A percentile compares a stretch with the other conserved stretches of the same genome.
Conservation (phyloP, 2,329 filamentous ascomycete species). For the Blastomyces emzantsi region DNA sequence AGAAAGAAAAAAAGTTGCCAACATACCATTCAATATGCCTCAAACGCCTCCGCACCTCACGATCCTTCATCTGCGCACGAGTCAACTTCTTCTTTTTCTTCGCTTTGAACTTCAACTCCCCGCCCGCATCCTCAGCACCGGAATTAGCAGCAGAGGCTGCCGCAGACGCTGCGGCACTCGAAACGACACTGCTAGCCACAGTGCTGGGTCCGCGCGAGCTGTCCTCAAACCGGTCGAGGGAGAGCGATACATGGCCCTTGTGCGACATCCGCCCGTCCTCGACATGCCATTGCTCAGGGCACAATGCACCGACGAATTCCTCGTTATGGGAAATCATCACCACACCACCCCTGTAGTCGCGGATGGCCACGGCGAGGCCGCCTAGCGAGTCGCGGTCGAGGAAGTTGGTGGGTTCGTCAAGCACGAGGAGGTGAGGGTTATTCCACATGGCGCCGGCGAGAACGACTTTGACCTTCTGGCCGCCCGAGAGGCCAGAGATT, state of each 20-base stretch:
- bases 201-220: constrained; percentile 49
- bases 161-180: constrained; percentile 50
- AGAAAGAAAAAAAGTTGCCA: constrained; percentile 33
- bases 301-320: constrained; percentile 92
- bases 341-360: constrained; percentile 95
- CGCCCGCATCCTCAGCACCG: constrained; percentile 67
- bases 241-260: constrained; percentile 66
- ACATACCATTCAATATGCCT: constrained; percentile 61
- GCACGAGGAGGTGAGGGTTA: constrained; percentile 92
- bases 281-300: constrained; percentile 94
- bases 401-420: constrained; percentile 99
- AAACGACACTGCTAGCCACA: constrained; percentile 50
- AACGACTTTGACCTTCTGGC: constrained; percentile 98
- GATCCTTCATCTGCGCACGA: constrained; percentile 89
- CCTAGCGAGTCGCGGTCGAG: constrained; percentile 96
- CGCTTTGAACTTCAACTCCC: constrained; percentile 70
- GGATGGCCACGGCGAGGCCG: constrained; percentile 92
- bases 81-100: constrained; percentile 99
- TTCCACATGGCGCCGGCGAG: constrained; percentile 97
- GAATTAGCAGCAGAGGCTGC: constrained; percentile 61
- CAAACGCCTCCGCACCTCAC: constrained; percentile 74
- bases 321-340: constrained; percentile 99
- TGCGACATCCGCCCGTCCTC: constrained; percentile 77
- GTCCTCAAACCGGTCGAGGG: constrained; percentile 83
- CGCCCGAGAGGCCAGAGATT: constrained; percentile 89